Conservation (phyloP, 2,329 filamentous ascomycete species). For the Ciborinia camelliae region DNA sequence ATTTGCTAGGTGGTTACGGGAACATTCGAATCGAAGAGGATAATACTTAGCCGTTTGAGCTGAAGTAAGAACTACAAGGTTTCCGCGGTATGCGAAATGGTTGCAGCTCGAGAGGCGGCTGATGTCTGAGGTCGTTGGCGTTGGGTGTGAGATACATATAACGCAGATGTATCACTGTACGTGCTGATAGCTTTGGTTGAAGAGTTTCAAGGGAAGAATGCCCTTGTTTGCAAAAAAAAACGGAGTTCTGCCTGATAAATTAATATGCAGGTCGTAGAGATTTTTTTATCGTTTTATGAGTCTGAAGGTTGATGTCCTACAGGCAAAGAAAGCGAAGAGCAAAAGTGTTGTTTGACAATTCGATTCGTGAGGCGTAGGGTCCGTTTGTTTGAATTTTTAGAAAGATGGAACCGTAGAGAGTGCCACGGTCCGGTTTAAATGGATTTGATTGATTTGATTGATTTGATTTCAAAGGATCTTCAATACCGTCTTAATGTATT, state of each 20-base stretch:
- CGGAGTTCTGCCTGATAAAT: neutral
- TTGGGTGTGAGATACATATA: slow-evolving; percentile 47
- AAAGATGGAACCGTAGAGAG: neutral
- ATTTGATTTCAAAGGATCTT: neutral
- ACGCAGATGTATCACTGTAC: slow-evolving; percentile 34
- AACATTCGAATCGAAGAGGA: slow-evolving; percentile 33
- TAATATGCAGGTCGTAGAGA: neutral
- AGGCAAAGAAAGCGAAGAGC: slow-evolving; percentile 4
- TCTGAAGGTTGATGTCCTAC: neutral
- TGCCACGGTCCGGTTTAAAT: neutral
- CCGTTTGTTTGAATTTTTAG: neutral
- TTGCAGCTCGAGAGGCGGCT: slow-evolving; percentile 92
- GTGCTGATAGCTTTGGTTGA: slow-evolving; percentile 35
- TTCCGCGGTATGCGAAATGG: slow-evolving; percentile 94
- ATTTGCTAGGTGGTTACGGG: slow-evolving; percentile 44
- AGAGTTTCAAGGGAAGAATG: slow-evolving; percentile 24
- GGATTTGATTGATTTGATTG: no score
- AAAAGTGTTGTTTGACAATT: neutral
- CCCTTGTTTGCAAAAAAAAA: neutral
- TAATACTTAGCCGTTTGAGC: slow-evolving; percentile 81
- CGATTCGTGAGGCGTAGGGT: neutral
- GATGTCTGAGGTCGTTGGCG: slow-evolving; percentile 88
- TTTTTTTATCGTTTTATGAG: neutral
- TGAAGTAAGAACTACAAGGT: slow-evolving; percentile 85
- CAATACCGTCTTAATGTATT: slow-evolving; percentile 3